Evolutionary conservation across 805 yeast genomes (phyloP), one percentile per base, ranked within the genome.

Genomic region (Metschnikowia shivogae): DNA sequence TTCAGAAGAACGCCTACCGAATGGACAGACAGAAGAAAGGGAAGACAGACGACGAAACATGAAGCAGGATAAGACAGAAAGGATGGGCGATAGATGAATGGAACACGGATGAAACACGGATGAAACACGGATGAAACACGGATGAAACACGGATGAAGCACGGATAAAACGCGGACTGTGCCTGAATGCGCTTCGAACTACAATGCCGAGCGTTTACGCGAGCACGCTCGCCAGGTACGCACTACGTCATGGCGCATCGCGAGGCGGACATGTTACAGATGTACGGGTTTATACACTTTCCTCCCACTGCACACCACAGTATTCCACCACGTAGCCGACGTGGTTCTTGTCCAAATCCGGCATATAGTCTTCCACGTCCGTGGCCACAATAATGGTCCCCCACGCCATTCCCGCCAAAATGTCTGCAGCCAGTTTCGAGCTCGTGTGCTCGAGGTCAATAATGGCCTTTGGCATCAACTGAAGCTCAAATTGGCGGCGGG

Each of bases 391-490:
- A 27, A 93, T 86, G 0, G 98, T 86, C 1, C 97, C 98, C 99
- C 99, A 93, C 50, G 92, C 95, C 95, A 92, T 92, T 10, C 98
- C 97, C 30, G 80, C 80, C 35, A 76, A 56, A 2, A 86, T 68
- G 56, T 63, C 74, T 46, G 62, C 58, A 5, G 60, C 54, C 26
- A 67, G 64, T 35, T 71, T 72, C 50, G 59, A 54, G 12, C 57
- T 51, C 10, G 48, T 34, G 37, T 43, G 41, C 60, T 92, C 97
- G 36, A 93, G 72, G 57, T 88, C 92, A 41, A 87, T 72, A 43
- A 93, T 92, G 43, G 89, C 80, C 61, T 88, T 88, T 2, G 99
- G 99, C 97, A 92, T 92, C 44, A 93, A 63, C 61, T 93, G 99
- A 46, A 92, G 67, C 64, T 93, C 99, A 59, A 89, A 86, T 28